phyloP scores from a whole-genome alignment of 2,329 filamentous ascomycete genomes.

The Botrytis fabae region DNA sequence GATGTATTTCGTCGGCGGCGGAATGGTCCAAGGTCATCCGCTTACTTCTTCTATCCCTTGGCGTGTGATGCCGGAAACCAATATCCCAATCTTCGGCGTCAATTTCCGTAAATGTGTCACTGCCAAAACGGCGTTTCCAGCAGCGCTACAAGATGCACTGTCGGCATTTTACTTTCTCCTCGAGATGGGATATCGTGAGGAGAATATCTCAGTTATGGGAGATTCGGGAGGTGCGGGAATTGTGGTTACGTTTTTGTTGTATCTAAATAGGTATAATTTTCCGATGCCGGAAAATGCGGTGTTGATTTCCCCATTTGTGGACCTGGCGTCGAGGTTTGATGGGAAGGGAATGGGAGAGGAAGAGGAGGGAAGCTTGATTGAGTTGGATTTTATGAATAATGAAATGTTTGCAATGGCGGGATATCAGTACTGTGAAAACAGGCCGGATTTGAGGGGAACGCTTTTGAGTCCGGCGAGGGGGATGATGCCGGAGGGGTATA shows the following conservation, averaged over 20 bases:
- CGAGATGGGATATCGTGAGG: background rate
- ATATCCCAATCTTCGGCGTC: background rate
- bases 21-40: background rate
- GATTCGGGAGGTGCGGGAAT: conserved; percentile 3
- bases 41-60: background rate
- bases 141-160: background rate
- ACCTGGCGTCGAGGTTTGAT: background rate
- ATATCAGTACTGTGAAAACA: conserved; percentile 6
- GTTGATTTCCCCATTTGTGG: conserved; percentile 7
- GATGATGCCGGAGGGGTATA: background rate
- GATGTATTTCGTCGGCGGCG: background rate
- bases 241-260: background rate
- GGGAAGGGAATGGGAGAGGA: background rate
- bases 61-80: background rate
- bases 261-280: background rate
- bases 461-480: background rate
- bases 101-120: background rate
- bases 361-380: background rate
- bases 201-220: background rate
- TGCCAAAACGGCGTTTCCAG: background rate
- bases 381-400: conserved; percentile 11
- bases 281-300: background rate
- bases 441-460: background rate
- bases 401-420: background rate
- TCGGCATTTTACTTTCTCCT: background rate